Evolutionary conservation across 2,329 filamentous ascomycete species (phyloP), one percentile per base, ranked within the genome.

Genomic region (Aspergillus felis): DNA sequence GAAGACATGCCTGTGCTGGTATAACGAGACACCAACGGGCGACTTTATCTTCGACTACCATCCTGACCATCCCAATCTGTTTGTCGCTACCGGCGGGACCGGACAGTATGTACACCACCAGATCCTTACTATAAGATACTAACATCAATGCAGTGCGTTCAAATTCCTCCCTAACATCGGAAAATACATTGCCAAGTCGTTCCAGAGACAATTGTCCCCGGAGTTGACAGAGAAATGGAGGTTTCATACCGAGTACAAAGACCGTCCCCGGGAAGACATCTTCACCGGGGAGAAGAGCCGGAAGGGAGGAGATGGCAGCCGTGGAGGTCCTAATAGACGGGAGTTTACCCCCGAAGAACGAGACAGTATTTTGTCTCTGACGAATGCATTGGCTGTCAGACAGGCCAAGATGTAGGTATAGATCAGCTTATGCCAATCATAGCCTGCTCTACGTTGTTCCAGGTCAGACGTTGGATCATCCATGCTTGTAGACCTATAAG

Each of bases 41-140:
- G 84, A 90, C 65, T 90, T 88, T 74, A 77, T 90, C 51, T 79
- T 89, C 57, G 84, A 87, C 66, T 86, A 85, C 70, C 86, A 89
- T 64, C 87, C 87, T 0, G 75, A 79, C 9, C 82, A 82, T 71
- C 71, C 61, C 50, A 70, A 69, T 17, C 42, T 71, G 41, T 70
- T 71, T 44, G 62, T 71, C 47, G 66, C 66, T 1, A 68, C 66
- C 1, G 69, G 67, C 7, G 69, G 68, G 4, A 71, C 63, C 47
- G 69, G 67, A 55, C 69, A 70, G 68, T 71, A 64, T 64, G 22
- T 17, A 32, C 17, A 4, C 6, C 10, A 8, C 4, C 9, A 1
- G 0, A 24, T 20, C 2, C 1, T 14, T 35, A 9, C 17, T 7
- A 5, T n/a, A 17, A 6, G 22, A n/a, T 1, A 29, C 54, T 60